Conservation (phyloP, 139 green algal species). For the Eudorina sp. region DNA sequence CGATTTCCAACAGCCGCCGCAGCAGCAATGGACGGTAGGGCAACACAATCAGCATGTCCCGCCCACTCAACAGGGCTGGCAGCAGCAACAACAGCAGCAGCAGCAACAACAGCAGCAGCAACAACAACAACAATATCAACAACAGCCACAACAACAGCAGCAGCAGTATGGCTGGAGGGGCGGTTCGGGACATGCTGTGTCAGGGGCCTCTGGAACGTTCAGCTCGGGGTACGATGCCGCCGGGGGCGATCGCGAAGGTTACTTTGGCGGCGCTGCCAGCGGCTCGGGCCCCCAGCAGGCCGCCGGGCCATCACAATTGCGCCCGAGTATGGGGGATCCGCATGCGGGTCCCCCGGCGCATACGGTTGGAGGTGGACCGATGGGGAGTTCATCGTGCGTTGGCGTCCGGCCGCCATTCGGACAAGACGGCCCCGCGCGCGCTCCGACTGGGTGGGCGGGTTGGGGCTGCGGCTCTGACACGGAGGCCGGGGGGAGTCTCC, state of each 20-base stretch:
- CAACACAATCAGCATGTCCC: slow-evolving; percentile 21
- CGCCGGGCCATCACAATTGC: too few relatives aligned
- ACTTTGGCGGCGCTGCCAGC: not conserved
- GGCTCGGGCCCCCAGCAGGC: not conserved
- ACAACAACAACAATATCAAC: not conserved
- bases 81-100: slow-evolving; percentile 12
- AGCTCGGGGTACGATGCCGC: too few relatives aligned
- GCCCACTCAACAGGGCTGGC: not conserved
- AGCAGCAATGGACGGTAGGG: too few relatives aligned
- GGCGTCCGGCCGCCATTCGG: not conserved
- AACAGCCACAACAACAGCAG: slow-evolving; percentile 2
- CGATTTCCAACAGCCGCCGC: too few relatives aligned
- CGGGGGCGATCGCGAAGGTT: too few relatives aligned
- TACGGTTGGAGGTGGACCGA: too few relatives aligned
- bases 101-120: not conserved
- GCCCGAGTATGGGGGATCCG: too few relatives aligned
- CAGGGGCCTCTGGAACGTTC: too few relatives aligned
- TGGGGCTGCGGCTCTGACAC: too few relatives aligned
- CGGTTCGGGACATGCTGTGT: not conserved
- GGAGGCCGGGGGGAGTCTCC: too few relatives aligned
- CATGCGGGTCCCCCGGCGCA: too few relatives aligned
- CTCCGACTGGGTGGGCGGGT: not conserved
- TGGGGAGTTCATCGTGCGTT: not conserved
- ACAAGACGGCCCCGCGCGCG: not conserved
- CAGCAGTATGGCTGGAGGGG: not conserved